Conservation (phyloP, 1,284 basidiomycete species). For the Sparassis latifolia region DNA sequence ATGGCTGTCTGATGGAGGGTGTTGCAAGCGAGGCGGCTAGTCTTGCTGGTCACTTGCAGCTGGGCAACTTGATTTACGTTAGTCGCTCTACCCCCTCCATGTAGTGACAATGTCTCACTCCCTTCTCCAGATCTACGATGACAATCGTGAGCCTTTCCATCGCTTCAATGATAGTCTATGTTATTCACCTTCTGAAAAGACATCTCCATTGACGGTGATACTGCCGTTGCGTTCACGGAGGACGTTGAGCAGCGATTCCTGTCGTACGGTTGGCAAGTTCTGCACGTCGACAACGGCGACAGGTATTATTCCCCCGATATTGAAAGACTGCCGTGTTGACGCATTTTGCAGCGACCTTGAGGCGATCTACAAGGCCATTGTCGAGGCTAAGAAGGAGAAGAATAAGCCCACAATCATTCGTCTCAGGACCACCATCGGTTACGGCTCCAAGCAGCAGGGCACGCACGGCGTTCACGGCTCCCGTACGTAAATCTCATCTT, state of each 20-base stretch:
- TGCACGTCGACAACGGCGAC: constrained; percentile 81
- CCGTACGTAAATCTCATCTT: constrained; percentile 45
- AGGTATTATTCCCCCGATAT: constrained; percentile 36
- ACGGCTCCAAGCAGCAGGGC: constrained; percentile 87
- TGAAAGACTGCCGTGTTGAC: not conserved
- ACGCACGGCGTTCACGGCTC: constrained; percentile 91
- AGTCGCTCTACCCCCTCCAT: constrained; percentile 25
- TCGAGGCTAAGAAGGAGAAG: constrained; percentile 69
- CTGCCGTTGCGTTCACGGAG: constrained; percentile 90
- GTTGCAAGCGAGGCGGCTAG: constrained; percentile 87
- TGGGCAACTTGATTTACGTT: constrained; percentile 88
- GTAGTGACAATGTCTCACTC: constrained; percentile 9
- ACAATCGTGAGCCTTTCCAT: constrained; percentile 59
- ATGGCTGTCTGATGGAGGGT: constrained; percentile 96
- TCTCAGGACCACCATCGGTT: constrained; percentile 89
- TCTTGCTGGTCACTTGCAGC: constrained; percentile 88
- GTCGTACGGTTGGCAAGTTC: constrained; percentile 91
- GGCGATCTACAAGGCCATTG: constrained; percentile 77
- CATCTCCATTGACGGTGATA: constrained; percentile 95
- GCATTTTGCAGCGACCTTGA: constrained; percentile 59
- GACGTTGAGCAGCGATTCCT: constrained; percentile 86
- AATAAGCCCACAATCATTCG: constrained; percentile 85
- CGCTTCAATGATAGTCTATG: constrained; percentile 4
- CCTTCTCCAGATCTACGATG: constrained; percentile 69
- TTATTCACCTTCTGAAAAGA: constrained; percentile 39